Evolutionary conservation across 108 stramenopile species (phyloP), one percentile per base, ranked within the genome.

Genomic region (Pseudonitzschia multiseries): DNA sequence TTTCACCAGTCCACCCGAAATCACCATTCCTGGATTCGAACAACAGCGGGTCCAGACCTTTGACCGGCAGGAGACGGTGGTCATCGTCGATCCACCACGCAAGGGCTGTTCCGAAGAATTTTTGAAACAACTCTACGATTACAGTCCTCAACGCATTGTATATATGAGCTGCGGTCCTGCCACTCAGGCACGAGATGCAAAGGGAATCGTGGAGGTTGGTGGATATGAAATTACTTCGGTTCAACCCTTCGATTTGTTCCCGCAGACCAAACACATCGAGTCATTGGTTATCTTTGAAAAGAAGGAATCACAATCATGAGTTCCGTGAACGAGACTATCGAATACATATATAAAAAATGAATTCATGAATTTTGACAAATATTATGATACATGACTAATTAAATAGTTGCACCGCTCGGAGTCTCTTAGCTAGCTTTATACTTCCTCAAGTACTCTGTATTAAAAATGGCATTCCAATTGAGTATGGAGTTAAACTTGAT

Each of bases 111-210:
- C 92, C 8, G 88, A 82, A 57, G 84, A 85, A 56, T 99, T 99
- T 74, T 82, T 99, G 57, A 75, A 86, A 54, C 98, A 98, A 78
- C 70, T 99, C 59, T 84, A 93, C 60, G 77, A 72, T 1, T 99
- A 93, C 73, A 68, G 72, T 53, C 97, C 98, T 22, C 70, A 72
- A 40, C 76, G 96, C 18, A 83, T 98, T 50, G 97, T 98, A 9
- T 99, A 99, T 73, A 94, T 99, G 86, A 88, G 89, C 56, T 99
- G 98, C 71, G 95, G 97, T 42, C 97, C 97, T 0, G 84, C 94
- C n/a, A 99, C 98, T 13, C 98, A 98, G 79, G 98, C 97, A 22
- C 83, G 98, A 26, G 98, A 99, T 83, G 91, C 96, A 20, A 87
- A 93, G 70, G 79, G 79, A 27, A 78, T 99, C 15, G 82, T 97